Percentiles rank a stretch among this genome's conserved stretches.
phyloP scores from a whole-genome alignment of 257 asterid genomes.

The Echium plantagineum region DNA sequence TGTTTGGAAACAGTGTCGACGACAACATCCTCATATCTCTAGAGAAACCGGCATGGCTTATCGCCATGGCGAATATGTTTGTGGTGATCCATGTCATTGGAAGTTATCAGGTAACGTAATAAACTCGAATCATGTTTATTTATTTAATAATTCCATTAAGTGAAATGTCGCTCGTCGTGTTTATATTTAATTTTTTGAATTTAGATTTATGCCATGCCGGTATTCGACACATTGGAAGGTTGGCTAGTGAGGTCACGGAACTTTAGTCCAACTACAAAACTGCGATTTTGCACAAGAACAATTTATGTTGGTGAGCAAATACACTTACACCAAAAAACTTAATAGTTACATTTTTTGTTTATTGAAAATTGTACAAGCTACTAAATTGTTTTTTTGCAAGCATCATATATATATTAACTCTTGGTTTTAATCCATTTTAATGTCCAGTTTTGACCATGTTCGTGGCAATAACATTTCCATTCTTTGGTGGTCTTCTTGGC shows the following conservation, averaged over 20 bases:
- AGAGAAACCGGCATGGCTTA: conserved; percentile 37
- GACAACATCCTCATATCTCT: conserved; percentile 34
- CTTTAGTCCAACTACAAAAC: conserved; percentile 14
- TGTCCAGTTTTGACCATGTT: conserved; percentile 28
- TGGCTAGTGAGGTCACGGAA: conserved; percentile 22
- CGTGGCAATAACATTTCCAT: conserved; percentile 33
- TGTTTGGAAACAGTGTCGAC: conserved; percentile 28
- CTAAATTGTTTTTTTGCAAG: neutral
- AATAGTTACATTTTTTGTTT: too few species aligned
- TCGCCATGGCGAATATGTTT: conserved; percentile 27
- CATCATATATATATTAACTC: neutral
- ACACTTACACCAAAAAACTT: neutral
- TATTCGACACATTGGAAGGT: conserved; percentile 38
- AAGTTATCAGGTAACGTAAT: conserved; percentile 35
- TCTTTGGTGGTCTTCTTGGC: conserved; percentile 37
- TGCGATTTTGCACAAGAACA: conserved; percentile 25
- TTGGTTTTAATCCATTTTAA: neutral
- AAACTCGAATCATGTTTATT: too few species aligned
- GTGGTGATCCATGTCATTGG: conserved; percentile 48
- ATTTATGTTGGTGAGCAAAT: conserved; percentile 29
- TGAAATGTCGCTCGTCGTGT: too few species aligned
- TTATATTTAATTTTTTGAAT: neutral
- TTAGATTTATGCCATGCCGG: conserved; percentile 47
- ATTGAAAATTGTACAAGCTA: neutral
- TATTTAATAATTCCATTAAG: too few species aligned